Conservation (phyloP, 2,329 filamentous ascomycete species). For the Nigrospora sphaerica region DNA sequence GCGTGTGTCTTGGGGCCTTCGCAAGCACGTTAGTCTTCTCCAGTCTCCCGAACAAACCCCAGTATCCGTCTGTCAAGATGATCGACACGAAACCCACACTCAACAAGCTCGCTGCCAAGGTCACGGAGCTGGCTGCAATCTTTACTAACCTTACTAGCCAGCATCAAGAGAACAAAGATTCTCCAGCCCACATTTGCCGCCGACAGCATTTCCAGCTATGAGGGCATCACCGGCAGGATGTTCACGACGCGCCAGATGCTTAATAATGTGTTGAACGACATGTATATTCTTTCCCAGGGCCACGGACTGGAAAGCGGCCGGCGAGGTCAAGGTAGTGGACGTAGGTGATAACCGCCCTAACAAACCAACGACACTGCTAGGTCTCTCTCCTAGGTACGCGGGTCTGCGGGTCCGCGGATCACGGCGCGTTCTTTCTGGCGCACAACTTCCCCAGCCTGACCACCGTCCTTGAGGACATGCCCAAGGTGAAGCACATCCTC, state of each 20-base stretch:
- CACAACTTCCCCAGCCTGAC: constrained; percentile 30
- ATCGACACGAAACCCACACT: constrained; percentile 27
- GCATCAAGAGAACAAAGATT: constrained; percentile 34
- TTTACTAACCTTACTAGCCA: constrained; percentile 33
- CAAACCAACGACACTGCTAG: neutral
- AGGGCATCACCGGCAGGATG: constrained; percentile 30
- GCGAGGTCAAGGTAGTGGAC: constrained; percentile 30
- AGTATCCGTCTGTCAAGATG: constrained; percentile 12
- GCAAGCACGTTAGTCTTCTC: too few species aligned
- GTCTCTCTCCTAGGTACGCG: constrained; percentile 25
- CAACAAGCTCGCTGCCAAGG: constrained; percentile 33
- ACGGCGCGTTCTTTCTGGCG: constrained; percentile 32
- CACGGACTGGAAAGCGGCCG: constrained; percentile 28
- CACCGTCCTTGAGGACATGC: constrained; percentile 38
- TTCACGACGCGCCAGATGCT: constrained; percentile 36
- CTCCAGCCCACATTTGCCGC: constrained; percentile 32
- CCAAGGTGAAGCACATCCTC: constrained; percentile 22
- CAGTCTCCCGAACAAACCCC: too few species aligned
- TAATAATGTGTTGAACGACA: constrained; percentile 35
- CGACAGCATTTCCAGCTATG: constrained; percentile 34
- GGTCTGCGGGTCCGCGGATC: constrained; percentile 36
- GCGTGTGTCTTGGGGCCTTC: too few species aligned
- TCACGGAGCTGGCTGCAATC: constrained; percentile 33
- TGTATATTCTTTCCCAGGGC: constrained; percentile 38
- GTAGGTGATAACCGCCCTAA: constrained; percentile 22